phyloP scores from a whole-genome alignment of 2,329 filamentous ascomycete genomes.

The Pseudogymnoascus destructans region DNA sequence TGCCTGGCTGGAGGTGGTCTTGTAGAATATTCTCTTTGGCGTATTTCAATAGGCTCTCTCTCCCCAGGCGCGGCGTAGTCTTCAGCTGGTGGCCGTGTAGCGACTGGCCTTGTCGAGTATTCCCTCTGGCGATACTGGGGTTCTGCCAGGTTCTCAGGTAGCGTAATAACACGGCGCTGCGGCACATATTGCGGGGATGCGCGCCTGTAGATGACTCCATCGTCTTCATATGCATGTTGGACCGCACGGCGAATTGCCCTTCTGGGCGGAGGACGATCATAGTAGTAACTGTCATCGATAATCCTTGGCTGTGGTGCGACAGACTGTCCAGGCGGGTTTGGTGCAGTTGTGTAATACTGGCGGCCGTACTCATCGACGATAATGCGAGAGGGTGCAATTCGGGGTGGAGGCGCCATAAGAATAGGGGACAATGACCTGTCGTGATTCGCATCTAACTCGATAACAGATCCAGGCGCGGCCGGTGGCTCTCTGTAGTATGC shows the following conservation, averaged over 20 bases:
- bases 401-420: constrained; percentile 35
- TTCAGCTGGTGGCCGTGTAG: constrained; percentile 28
- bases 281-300: constrained; percentile 44
- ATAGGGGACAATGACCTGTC: constrained; percentile 38
- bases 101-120: constrained; percentile 37
- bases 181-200: constrained; percentile 37
- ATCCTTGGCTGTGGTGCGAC: constrained; percentile 36
- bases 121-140: constrained; percentile 42
- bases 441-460: constrained; percentile 36
- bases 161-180: constrained; percentile 46
- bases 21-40: constrained; percentile 1
- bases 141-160: constrained; percentile 44
- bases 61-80: constrained; percentile 38
- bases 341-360: constrained; percentile 54
- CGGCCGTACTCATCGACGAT: constrained; percentile 74
- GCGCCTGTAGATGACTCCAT: constrained; percentile 36
- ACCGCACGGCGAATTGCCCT: constrained; percentile 21
- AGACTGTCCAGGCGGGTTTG: constrained; percentile 35
- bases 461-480: constrained; percentile 33
- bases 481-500: constrained; percentile 34
- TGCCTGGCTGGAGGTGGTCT: neutral
- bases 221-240: constrained; percentile 36
- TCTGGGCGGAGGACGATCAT: constrained; percentile 41
- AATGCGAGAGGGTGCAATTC: constrained; percentile 44
- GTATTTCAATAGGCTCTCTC: constrained; percentile 13